These are phyloP conservation scores for Uronychia binucleata DNA, from an alignment of 73 alveolate species.

Conservation along the genomic window DNA sequence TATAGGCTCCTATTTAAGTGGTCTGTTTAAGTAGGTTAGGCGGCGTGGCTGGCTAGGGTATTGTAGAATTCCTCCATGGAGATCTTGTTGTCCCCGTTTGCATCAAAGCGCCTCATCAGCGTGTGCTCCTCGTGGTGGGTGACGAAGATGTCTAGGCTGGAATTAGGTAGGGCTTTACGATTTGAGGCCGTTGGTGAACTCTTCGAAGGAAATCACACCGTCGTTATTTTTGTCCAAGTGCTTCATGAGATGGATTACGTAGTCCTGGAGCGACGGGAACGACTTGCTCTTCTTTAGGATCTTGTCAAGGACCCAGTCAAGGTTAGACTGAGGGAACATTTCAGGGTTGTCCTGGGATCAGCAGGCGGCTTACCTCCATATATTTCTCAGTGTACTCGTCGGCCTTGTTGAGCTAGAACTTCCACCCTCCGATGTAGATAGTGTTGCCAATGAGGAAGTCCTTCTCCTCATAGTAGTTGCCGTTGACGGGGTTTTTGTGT, in stretches of 20 bases:
- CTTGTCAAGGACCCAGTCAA: constrained; percentile 65
- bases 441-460: constrained; percentile 89
- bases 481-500: constrained; percentile 81
- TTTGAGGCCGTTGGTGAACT: constrained; percentile 57
- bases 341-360: constrained; percentile 76
- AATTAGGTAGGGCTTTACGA: too few species aligned
- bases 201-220: constrained; percentile 64
- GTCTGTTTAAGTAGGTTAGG: neutral
- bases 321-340: constrained; percentile 76
- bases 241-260: constrained; percentile 48
- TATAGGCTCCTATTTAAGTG: neutral
- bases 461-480: constrained; percentile 73
- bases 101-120: constrained; percentile 76
- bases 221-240: constrained; percentile 63
- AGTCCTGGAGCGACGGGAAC: constrained; percentile 59
- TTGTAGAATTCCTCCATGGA: constrained; percentile 64
- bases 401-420: constrained; percentile 80
- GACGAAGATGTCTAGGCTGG: constrained; percentile 47
- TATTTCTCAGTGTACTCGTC: constrained; percentile 93
- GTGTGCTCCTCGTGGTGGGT: constrained; percentile 64
- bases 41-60: constrained; percentile 41
- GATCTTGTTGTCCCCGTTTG: constrained; percentile 66
- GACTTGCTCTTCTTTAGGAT: constrained; percentile 58
- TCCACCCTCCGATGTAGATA: constrained; percentile 76
- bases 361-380: constrained; percentile 49